A percentile compares a stretch with the other conserved stretches of the same genome.
Conservation (phyloP, 805 yeast genomes). For the Monosporozyma siamensis region DNA sequence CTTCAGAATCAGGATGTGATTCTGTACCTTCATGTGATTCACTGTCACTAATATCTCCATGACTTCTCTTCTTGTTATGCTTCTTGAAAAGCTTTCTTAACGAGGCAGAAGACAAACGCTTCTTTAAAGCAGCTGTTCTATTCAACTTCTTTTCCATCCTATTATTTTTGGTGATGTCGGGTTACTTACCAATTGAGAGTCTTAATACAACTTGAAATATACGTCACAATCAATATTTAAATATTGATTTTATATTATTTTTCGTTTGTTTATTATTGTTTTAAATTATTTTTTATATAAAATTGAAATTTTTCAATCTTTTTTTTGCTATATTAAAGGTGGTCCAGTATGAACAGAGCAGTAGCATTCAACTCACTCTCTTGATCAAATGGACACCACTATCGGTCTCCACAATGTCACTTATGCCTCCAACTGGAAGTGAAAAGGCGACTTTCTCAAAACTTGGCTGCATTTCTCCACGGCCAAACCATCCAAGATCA, state of each 20-base stretch:
- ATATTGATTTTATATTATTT: too few species aligned
- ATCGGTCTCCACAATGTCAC: slow-evolving; percentile 77
- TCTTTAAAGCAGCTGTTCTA: slow-evolving; percentile 19
- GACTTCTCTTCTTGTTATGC: slow-evolving; percentile 17
- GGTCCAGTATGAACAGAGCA: too few species aligned
- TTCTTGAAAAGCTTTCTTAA: slow-evolving; percentile 28
- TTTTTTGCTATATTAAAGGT: too few species aligned
- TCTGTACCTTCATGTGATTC: slow-evolving; percentile 5
- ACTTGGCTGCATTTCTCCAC: slow-evolving; percentile 90
- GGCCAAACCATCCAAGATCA: slow-evolving; percentile 81
- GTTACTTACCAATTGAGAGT: too few species aligned
- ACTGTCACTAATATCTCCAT: slow-evolving; percentile 14
- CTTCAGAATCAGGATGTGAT: neutral
- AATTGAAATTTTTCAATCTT: slow-evolving; percentile 1
- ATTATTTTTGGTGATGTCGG: too few species aligned
- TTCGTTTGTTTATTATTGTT: neutral
- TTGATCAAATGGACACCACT: slow-evolving; percentile 86
- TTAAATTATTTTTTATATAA: neutral
- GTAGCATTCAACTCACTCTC: slow-evolving; percentile 38
- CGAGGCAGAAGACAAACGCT: slow-evolving; percentile 24
- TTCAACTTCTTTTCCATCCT: slow-evolving; percentile 6
- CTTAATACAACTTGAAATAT: too few species aligned
- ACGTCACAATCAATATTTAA: too few species aligned
- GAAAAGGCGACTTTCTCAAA: slow-evolving; percentile 84
- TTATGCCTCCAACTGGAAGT: slow-evolving; percentile 72